phyloP scores from a whole-genome alignment of 2,329 filamentous ascomycete species.

The Phaeomoniella chlamydospora region DNA sequence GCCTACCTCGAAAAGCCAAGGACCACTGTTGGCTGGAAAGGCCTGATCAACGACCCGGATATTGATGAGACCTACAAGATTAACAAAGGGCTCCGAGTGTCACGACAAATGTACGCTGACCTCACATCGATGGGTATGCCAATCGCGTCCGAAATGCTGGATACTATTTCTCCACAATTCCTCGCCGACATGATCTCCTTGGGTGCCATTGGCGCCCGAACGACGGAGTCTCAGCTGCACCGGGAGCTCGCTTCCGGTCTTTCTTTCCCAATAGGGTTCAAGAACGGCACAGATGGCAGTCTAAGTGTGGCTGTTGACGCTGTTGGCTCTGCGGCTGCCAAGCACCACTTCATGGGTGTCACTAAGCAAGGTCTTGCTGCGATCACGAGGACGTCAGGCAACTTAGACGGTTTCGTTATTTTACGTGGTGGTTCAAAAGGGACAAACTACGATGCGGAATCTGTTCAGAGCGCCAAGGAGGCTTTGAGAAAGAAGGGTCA shows the following conservation, averaged over 20 bases:
- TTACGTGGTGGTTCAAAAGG: slow-evolving; percentile 83
- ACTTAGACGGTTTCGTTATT: slow-evolving; percentile 95
- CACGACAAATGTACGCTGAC: slow-evolving; percentile 84
- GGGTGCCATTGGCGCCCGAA: slow-evolving; percentile 88
- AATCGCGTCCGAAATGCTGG: slow-evolving; percentile 92
- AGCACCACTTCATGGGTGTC: slow-evolving; percentile 93
- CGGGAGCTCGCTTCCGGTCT: slow-evolving; percentile 86
- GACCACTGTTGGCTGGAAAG: slow-evolving; percentile 98
- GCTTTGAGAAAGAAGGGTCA: slow-evolving; percentile 62
- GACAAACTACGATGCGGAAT: slow-evolving; percentile 82
- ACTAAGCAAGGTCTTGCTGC: slow-evolving; percentile 93
- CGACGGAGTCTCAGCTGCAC: slow-evolving; percentile 91
- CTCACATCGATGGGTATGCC: slow-evolving; percentile 88
- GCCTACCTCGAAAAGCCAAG: slow-evolving; percentile 97
- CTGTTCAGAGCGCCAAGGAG: slow-evolving; percentile 69
- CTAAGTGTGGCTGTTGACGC: slow-evolving; percentile 86
- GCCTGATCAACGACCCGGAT: slow-evolving; percentile 94
- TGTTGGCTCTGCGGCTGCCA: slow-evolving; percentile 80
- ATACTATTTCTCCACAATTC: slow-evolving; percentile 96
- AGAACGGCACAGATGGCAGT: slow-evolving; percentile 93
- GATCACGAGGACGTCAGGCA: slow-evolving; percentile 86
- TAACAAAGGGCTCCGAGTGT: slow-evolving; percentile 84
- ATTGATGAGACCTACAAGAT: slow-evolving; percentile 98
- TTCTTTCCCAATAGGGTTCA: slow-evolving; percentile 97
- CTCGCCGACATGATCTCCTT: slow-evolving; percentile 82